These are phyloP conservation scores for Phytophthora sojae DNA, from an alignment of 352 stramenopile genomes.

Conservation along the genomic window DNA sequence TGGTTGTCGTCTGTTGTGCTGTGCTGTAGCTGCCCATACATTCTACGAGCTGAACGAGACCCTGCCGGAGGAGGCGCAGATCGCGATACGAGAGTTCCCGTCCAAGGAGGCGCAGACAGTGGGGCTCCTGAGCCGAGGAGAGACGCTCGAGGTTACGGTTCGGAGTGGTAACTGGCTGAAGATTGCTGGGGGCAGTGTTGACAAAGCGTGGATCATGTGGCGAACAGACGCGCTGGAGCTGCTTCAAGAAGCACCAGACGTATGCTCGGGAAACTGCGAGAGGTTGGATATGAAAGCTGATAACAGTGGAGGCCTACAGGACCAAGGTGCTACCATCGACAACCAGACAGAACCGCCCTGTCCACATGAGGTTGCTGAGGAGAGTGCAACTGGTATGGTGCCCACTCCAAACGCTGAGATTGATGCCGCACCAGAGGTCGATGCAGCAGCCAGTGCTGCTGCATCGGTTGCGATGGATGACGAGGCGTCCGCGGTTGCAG, in stretches of 20 bases:
- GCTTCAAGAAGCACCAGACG: constrained; percentile 47
- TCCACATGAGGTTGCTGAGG: background rate
- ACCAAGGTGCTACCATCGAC: background rate
- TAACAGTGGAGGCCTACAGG: background rate
- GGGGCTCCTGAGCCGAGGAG: constrained; percentile 56
- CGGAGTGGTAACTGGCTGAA: constrained; percentile 64
- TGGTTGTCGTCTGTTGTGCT: constrained; percentile 3
- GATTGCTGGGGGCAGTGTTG: constrained; percentile 32
- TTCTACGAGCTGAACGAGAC: constrained; percentile 69
- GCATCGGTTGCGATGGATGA: background rate
- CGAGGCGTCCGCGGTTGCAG: too few relatives aligned
- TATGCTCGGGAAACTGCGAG: constrained; percentile 36
- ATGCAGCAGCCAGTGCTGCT: background rate
- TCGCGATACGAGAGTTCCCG: constrained; percentile 70
- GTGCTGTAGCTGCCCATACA: constrained; percentile 40
- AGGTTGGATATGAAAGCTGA: background rate
- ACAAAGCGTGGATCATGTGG: constrained; percentile 79
- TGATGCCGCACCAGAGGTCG: background rate
- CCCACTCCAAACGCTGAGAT: background rate
- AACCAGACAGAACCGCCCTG: background rate
- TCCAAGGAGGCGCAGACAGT: constrained; percentile 68
- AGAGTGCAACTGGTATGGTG: background rate
- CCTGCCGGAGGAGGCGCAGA: constrained; percentile 67
- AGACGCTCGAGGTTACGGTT: constrained; percentile 63
- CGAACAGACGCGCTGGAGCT: constrained; percentile 55